Percentiles rank a stretch among this genome's conserved stretches.
These are phyloP conservation scores for Peronospora farinosa DNA, from an alignment of 352 stramenopile genomes.

Conservation along the genomic window DNA sequence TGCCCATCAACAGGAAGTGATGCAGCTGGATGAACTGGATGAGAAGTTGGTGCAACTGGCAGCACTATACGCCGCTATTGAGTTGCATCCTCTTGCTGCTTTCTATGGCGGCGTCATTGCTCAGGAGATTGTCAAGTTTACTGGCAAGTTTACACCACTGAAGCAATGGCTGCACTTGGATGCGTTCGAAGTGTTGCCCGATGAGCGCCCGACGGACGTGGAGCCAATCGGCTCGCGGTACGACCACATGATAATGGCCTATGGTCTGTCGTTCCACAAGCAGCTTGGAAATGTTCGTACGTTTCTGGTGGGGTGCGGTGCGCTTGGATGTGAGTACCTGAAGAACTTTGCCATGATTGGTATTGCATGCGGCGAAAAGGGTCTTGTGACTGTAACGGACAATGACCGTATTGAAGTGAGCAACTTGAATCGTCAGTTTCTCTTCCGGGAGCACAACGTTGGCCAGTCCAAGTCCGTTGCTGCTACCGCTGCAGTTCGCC, in stretches of 20 bases:
- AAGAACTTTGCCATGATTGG: conserved; percentile 87
- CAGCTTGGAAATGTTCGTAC: conserved; percentile 60
- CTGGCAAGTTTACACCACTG: conserved; percentile 78
- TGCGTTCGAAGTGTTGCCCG: conserved; percentile 71
- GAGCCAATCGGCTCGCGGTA: conserved; percentile 62
- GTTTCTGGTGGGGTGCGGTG: conserved; percentile 78
- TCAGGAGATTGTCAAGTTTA: conserved; percentile 87
- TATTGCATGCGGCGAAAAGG: conserved; percentile 66
- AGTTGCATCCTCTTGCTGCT: conserved; percentile 75
- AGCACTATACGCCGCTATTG: conserved; percentile 49
- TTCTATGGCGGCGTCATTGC: conserved; percentile 79
- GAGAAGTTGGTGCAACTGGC: conserved; percentile 57
- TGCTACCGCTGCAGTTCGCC: conserved; percentile 60
- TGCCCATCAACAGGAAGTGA: conserved; percentile 38
- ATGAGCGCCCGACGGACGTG: conserved; percentile 47
- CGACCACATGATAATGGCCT: conserved; percentile 73
- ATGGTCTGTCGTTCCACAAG: conserved; percentile 64
- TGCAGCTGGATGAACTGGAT: conserved; percentile 66
- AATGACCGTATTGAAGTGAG: conserved; percentile 87
- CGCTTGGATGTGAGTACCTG: conserved; percentile 77
- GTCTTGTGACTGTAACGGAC: conserved; percentile 76
- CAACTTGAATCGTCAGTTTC: conserved; percentile 83
- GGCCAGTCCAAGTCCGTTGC: conserved; percentile 80
- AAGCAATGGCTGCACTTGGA: conserved; percentile 85
- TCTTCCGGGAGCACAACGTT: conserved; percentile 84